phyloP scores from a whole-genome alignment of 495 filamentous ascomycete species.

The Neurospora sp. region DNA sequence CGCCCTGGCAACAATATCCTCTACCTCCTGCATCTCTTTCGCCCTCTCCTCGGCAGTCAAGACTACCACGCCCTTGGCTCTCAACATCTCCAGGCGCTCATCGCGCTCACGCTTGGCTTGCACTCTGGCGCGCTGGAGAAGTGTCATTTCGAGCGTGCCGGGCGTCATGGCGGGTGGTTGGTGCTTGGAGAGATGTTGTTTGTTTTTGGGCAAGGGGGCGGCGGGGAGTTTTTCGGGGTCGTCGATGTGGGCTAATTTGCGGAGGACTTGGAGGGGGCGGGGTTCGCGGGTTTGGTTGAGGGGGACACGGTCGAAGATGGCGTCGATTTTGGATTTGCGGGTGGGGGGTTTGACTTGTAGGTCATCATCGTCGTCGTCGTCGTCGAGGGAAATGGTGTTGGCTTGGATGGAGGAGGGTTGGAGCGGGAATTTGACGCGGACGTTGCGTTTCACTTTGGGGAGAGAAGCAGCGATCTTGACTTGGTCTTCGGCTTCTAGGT shows the following conservation, averaged over 20 bases:
- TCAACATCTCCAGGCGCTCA: constrained; percentile 65
- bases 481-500: constrained; percentile 11
- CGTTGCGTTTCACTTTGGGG: constrained; percentile 23
- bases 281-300: constrained; percentile 48
- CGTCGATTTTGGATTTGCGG: constrained; percentile 32
- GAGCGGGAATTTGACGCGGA: constrained; percentile 33
- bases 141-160: constrained; percentile 54
- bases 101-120: constrained; percentile 75
- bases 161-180: constrained; percentile 48
- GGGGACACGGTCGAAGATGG: constrained; percentile 62
- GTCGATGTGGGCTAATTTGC: constrained; percentile 64
- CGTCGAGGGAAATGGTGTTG: constrained; percentile 18
- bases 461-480: not conserved
- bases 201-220: constrained; percentile 12
- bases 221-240: constrained; percentile 34
- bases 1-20: constrained; percentile 78
- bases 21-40: constrained; percentile 65
- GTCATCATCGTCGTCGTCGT: constrained; percentile 30
- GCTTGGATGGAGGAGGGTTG: constrained; percentile 4
- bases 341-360: constrained; percentile 25
- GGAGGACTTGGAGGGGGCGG: constrained; percentile 54
- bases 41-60: constrained; percentile 79
- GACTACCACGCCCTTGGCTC: constrained; percentile 69
- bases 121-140: constrained; percentile 60
- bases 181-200: constrained; percentile 7